A percentile compares a stretch with the other conserved stretches of the same genome.
These are phyloP conservation scores for Zygosaccharomyces siamensis DNA, from an alignment of 805 yeast genomes.

Conservation along the genomic window DNA sequence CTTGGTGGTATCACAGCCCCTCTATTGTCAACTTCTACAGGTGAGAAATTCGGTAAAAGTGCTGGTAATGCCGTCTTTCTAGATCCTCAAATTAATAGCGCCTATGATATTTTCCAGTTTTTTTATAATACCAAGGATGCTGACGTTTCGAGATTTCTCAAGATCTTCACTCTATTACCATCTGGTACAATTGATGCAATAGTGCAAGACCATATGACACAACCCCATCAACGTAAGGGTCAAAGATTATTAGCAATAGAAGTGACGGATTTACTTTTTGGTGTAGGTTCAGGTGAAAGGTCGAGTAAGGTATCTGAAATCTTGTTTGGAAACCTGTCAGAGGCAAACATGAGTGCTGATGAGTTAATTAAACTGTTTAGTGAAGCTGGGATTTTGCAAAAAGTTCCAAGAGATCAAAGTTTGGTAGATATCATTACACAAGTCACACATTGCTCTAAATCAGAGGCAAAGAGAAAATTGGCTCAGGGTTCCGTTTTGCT, in stretches of 20 bases:
- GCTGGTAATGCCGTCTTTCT: slow-evolving; percentile 96
- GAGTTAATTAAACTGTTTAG: slow-evolving; percentile 17
- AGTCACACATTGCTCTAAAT: slow-evolving; percentile 45
- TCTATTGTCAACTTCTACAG: slow-evolving; percentile 76
- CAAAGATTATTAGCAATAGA: slow-evolving; percentile 78
- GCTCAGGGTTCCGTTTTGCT: slow-evolving; percentile 67
- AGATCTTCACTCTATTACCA: slow-evolving; percentile 77
- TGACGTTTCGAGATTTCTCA: slow-evolving; percentile 63
- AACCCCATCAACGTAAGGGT: slow-evolving; percentile 64
- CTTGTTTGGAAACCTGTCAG: slow-evolving; percentile 39
- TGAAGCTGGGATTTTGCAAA: slow-evolving; percentile 20
- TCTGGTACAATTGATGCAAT: slow-evolving; percentile 50
- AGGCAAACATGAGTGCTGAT: slow-evolving; percentile 10
- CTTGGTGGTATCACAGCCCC: slow-evolving; percentile 86
- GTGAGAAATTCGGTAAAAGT: slow-evolving; percentile 93
- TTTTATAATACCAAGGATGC: slow-evolving; percentile 76
- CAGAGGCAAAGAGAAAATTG: slow-evolving; percentile 59
- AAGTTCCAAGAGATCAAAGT: slow-evolving; percentile 27
- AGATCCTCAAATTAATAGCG: slow-evolving; percentile 64
- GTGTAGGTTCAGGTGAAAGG: slow-evolving; percentile 64
- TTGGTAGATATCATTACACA: slow-evolving; percentile 50
- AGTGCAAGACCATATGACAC: slow-evolving; percentile 46
- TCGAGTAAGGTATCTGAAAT: slow-evolving; percentile 65
- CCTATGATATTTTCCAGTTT: slow-evolving; percentile 80
- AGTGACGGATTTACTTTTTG: slow-evolving; percentile 84